A percentile compares a stretch with the other conserved stretches of the same genome.
These are phyloP conservation scores for Rhytidiadelphus loreus DNA, from an alignment of 225 moss, liverwort and hornwort genomes.

Conservation along the genomic window DNA sequence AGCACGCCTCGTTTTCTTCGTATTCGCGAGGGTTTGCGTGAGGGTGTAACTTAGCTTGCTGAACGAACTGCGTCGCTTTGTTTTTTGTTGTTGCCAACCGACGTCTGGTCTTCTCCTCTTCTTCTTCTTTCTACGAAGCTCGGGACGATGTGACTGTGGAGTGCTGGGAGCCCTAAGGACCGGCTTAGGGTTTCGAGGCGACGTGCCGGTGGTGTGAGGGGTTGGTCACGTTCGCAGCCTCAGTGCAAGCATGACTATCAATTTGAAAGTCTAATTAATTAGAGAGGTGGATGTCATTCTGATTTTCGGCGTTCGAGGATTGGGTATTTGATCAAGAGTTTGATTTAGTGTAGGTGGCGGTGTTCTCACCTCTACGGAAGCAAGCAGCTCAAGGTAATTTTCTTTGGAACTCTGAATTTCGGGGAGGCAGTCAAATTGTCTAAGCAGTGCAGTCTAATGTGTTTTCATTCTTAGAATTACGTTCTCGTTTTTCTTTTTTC, in stretches of 20 bases:
- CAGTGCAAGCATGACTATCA: not conserved
- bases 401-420: not conserved
- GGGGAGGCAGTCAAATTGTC: not conserved
- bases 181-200: constrained; percentile 30
- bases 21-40: not conserved
- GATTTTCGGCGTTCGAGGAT: not conserved
- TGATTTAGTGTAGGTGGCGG: not conserved
- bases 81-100: not conserved
- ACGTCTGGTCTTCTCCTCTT: not conserved
- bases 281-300: not conserved
- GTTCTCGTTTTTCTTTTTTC: not conserved
- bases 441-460: not conserved
- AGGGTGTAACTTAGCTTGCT: not conserved
- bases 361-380: not conserved
- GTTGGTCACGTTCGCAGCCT: not conserved
- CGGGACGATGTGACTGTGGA: constrained; percentile 28
- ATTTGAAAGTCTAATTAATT: not conserved
- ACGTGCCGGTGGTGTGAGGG: not conserved
- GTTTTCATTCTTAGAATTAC: not conserved
- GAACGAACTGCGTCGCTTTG: not conserved
- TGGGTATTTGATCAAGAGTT: not conserved
- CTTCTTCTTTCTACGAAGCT: not conserved
- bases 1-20: not conserved
- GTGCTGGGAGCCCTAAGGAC: constrained; percentile 28
- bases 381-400: not conserved